Evolutionary conservation across 176 grass and related monocot species (phyloP).

Genomic region (Musa itinerans): DNA sequence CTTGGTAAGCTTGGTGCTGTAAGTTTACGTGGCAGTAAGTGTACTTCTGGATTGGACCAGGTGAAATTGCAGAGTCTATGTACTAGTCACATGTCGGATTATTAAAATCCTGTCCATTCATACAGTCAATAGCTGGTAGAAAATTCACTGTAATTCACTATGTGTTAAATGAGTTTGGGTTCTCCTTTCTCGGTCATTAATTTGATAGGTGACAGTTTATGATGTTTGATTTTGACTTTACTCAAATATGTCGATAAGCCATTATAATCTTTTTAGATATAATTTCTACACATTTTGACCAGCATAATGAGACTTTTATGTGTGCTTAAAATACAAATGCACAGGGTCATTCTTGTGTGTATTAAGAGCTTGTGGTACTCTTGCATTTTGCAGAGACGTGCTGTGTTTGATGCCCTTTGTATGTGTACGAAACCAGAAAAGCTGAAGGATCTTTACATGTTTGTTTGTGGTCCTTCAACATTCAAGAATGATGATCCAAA

Average conservation of each 20-base stretch:
- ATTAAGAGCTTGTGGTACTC: neutral
- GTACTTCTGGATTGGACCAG: no score
- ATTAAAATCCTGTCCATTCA: no score
- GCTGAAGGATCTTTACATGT: slow-evolving; percentile 76
- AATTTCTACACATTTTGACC: neutral
- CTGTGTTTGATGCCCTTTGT: slow-evolving; percentile 61
- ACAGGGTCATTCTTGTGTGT: neutral
- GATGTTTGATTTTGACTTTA: neutral
- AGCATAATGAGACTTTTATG: neutral
- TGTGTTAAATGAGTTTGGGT: no score
- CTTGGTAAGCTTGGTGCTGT: no score
- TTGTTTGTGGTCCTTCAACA: slow-evolving; percentile 63
- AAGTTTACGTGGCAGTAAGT: no score
- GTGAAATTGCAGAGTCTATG: no score
- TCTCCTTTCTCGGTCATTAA: no score
- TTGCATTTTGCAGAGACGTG: slow-evolving; percentile 51
- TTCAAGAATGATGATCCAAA: slow-evolving; percentile 68
- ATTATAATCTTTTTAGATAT: no score
- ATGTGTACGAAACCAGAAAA: slow-evolving; percentile 57
- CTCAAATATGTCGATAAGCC: neutral
- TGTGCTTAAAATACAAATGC: neutral
- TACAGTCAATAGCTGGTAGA: no score
- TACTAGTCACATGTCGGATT: no score
- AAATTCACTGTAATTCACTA: no score
- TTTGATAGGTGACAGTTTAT: neutral